Evolutionary conservation across 768 basidiomycete species (phyloP).

Genomic region (Termitomyces sp.): DNA sequence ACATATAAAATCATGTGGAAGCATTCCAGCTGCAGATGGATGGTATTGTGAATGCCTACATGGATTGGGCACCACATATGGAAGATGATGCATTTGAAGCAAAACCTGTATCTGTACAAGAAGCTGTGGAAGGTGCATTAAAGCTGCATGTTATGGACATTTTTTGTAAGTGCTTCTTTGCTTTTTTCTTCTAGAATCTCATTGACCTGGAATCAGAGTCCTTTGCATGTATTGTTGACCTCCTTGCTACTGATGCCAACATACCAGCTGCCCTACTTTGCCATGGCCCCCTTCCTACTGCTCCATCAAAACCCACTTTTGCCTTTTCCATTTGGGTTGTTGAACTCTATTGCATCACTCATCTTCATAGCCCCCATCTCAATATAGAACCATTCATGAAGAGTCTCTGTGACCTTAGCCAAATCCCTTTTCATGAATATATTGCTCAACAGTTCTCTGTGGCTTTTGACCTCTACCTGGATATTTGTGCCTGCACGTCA

Average conservation of each 20-base stretch:
- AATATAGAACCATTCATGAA: neutral
- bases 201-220: neutral
- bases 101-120: neutral
- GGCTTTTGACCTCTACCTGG: slow-evolving; percentile 22
- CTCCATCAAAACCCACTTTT: neutral
- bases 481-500: slow-evolving; percentile 9
- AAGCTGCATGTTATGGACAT: too few species aligned
- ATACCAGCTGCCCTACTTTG: neutral
- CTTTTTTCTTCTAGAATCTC: neutral
- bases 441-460: slow-evolving; percentile 20
- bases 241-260: neutral
- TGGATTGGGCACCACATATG: too few species aligned
- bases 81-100: neutral
- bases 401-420: neutral
- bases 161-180: neutral
- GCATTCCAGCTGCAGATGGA: too few species aligned
- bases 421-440: slow-evolving; percentile 8
- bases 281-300: neutral
- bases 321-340: neutral
- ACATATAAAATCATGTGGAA: too few species aligned
- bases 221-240: neutral
- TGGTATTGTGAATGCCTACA: too few species aligned
- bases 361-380: neutral
- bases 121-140: too few species aligned
- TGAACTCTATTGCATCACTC: neutral